Conservation (phyloP, 306 rosid genomes). For the Malus asiatica region DNA sequence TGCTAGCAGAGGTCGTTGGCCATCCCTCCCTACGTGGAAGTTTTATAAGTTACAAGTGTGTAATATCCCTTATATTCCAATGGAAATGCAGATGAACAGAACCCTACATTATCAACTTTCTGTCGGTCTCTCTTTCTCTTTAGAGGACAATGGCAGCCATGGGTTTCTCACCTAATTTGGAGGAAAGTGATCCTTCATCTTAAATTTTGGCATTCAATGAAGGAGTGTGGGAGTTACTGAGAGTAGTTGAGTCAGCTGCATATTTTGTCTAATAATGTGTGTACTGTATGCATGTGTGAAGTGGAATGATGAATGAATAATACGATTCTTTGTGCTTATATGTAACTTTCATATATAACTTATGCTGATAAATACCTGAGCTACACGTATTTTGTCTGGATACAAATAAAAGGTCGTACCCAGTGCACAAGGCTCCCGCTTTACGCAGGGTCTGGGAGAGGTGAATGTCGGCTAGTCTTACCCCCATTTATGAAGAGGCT, state of each 20-base stretch:
- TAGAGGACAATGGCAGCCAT: neutral
- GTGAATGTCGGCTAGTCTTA: no score
- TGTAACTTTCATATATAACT: neutral
- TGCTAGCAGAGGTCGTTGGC: slow-evolving; percentile 40
- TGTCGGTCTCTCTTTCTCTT: neutral
- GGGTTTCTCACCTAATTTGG: slow-evolving; percentile 22
- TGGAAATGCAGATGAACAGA: no score
- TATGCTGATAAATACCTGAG: neutral
- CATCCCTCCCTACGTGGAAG: neutral
- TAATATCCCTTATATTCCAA: neutral
- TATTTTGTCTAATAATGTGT: neutral
- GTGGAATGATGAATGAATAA: neutral
- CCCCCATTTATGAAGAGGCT: no score
- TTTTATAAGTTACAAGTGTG: neutral
- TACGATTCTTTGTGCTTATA: neutral
- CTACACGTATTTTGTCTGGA: neutral
- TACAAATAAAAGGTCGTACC: no score
- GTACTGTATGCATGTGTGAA: neutral
- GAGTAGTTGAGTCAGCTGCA: slow-evolving; percentile 21
- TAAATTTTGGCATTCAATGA: slow-evolving; percentile 29
- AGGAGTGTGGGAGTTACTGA: neutral
- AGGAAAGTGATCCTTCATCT: slow-evolving; percentile 9
- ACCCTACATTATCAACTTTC: neutral
- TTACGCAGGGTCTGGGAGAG: no score
- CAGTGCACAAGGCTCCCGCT: no score